Evolutionary conservation across 2,329 filamentous ascomycete genomes (phyloP).

Genomic region (Fusarium sp.): DNA sequence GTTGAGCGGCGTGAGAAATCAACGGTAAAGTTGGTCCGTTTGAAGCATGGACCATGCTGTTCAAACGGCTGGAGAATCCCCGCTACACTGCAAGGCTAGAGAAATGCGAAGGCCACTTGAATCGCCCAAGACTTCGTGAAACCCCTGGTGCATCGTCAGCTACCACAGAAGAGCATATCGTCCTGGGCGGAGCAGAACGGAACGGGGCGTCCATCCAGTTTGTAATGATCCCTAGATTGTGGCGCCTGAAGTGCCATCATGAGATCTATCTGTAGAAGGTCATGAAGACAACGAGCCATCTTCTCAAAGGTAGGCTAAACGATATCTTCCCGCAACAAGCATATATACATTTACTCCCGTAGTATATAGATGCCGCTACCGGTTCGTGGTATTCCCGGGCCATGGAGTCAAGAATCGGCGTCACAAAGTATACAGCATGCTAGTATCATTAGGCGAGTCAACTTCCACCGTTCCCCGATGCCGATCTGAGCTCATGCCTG

Average conservation of each 20-base stretch:
- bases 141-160: slow-evolving; percentile 1
- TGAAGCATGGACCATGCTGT: background rate
- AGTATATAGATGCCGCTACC: background rate
- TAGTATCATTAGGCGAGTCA: background rate
- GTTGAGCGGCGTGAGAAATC: background rate
- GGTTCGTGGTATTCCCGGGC: slow-evolving; percentile 7
- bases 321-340: background rate
- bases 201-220: slow-evolving; percentile 6
- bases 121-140: background rate
- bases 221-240: slow-evolving; percentile 9
- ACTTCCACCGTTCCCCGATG: background rate
- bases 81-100: background rate
- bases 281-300: background rate
- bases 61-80: background rate
- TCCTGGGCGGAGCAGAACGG: slow-evolving; percentile 2
- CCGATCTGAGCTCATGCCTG: slow-evolving; percentile 1
- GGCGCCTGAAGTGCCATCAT: slow-evolving; percentile 3
- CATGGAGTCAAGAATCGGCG: slow-evolving; percentile 13
- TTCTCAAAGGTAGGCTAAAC: slow-evolving; percentile 13
- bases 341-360: background rate
- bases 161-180: background rate
- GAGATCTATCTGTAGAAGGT: background rate
- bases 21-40: slow-evolving; percentile 1
- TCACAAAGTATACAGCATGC: slow-evolving; percentile 21
- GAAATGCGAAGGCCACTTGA: background rate